Evolutionary conservation across 345 rosid species (phyloP), one percentile per base, ranked within the genome.

Genomic region (Euphorbia lathyris): DNA sequence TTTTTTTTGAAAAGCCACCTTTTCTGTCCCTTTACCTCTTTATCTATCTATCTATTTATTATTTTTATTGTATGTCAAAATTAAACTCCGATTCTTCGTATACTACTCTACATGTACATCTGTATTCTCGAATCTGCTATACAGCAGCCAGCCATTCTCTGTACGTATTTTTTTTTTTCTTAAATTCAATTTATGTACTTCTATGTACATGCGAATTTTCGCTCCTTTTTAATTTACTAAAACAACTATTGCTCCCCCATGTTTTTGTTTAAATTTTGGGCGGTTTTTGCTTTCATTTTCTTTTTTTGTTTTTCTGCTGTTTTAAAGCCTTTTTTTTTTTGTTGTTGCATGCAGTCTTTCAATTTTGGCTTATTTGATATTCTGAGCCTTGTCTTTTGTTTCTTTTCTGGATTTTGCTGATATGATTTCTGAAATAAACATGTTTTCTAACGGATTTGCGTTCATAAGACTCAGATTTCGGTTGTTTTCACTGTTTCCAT

Each of bases 281-380:
- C 3, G 9, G n/a, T n/a, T n/a, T n/a, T n/a, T n/a, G n/a, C n/a
- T n/a, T n/a, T n/a, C n/a, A n/a, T n/a, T n/a, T n/a, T n/a, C n/a
- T 42, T 45, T 22, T 57, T 66, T 48, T 17, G n/a, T n/a, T n/a
- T 47, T 32, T n/a, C 13, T 14, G 13, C 42, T 40, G 40, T 45
- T 61, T 51, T 59, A 17, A 26, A 30, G 25, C 16, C 26, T 62
- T 58, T 12, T 30, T 72, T 43, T 63, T 62, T 58, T 12, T 30
- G 68, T 43, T 63, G n/a, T 34, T 59, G 25, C 83, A 76, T 79
- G 83, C 72, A 76, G 53, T 65, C 22, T 3, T 67, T 74, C 53
- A 62, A 20, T 63, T 68, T 62, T 53, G 68, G 13, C 3, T 55
- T 43, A 1, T 56, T 55, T 19, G 27, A 53, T 51, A 19, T 9